Conservation (phyloP, 1,284 basidiomycete genomes). For the Clitocybe nebularis region DNA sequence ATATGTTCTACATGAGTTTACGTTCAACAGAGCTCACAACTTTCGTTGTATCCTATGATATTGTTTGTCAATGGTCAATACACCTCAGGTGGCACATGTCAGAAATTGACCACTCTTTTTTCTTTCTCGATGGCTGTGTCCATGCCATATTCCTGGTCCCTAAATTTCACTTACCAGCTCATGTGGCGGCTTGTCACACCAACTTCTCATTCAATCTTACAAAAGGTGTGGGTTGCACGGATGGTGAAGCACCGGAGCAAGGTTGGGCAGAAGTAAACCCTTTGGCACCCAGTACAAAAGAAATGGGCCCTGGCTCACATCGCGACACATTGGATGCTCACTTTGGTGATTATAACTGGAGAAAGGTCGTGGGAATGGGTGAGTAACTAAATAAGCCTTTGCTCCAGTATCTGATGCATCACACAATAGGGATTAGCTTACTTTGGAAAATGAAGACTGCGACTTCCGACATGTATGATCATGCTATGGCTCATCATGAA, state of each 20-base stretch:
- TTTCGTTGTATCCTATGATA: conserved; percentile 30
- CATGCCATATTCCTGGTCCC: conserved; percentile 1
- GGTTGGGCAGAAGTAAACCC: conserved; percentile 23
- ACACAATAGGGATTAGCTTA: conserved; percentile 4
- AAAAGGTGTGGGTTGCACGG: conserved; percentile 4
- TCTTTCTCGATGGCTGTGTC: neutral
- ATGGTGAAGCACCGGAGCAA: conserved; percentile 27
- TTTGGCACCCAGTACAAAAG: conserved; percentile 21
- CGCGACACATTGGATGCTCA: conserved; percentile 25
- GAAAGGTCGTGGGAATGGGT: conserved; percentile 21
- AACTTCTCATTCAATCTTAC: conserved; percentile 1
- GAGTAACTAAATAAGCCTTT: neutral
- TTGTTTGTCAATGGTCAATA: conserved; percentile 27
- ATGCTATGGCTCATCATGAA: conserved; percentile 8
- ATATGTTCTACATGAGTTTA: conserved; percentile 23
- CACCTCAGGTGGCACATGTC: conserved; percentile 14
- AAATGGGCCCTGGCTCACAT: conserved; percentile 27
- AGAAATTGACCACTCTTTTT: neutral
- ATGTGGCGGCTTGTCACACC: neutral
- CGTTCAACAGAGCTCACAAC: conserved; percentile 3
- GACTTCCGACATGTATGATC: conserved; percentile 10
- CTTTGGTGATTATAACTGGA: conserved; percentile 22
- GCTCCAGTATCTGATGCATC: neutral
- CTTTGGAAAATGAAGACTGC: conserved; percentile 10
- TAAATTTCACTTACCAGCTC: conserved; percentile 5